Conservation (phyloP, 2,329 filamentous ascomycete genomes). For the Tolypocladium inflatum region DNA sequence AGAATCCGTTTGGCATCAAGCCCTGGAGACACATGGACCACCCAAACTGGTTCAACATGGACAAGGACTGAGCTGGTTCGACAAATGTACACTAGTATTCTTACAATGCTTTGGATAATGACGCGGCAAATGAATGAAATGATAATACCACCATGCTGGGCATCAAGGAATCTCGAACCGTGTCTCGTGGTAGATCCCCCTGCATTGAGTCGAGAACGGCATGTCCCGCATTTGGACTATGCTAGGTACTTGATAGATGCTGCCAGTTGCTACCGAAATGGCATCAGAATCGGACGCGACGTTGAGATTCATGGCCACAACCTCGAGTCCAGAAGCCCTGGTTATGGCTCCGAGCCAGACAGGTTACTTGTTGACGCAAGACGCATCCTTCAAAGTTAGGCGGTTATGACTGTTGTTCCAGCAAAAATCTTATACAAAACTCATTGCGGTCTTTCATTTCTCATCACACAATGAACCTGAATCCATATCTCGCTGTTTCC, state of each 20-base stretch:
- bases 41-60: conserved; percentile 44
- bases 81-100: background rate
- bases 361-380: background rate
- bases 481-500: background rate
- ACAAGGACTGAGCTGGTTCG: conserved; percentile 11
- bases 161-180: background rate
- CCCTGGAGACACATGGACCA: conserved; percentile 50
- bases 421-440: background rate
- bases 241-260: background rate
- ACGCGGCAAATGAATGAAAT: background rate
- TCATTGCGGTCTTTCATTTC: background rate
- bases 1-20: conserved; percentile 46
- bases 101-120: background rate
- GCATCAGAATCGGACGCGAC: background rate
- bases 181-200: background rate
- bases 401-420: too few species aligned
- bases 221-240: background rate
- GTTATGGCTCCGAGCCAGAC: background rate
- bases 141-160: background rate
- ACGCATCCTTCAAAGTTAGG: background rate
- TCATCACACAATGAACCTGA: background rate
- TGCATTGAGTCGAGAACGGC: background rate
- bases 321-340: background rate
- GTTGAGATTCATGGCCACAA: background rate
- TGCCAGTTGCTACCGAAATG: background rate